Conservation (phyloP, 2,329 filamentous ascomycete species). For the Aureobasidium uvarum region DNA sequence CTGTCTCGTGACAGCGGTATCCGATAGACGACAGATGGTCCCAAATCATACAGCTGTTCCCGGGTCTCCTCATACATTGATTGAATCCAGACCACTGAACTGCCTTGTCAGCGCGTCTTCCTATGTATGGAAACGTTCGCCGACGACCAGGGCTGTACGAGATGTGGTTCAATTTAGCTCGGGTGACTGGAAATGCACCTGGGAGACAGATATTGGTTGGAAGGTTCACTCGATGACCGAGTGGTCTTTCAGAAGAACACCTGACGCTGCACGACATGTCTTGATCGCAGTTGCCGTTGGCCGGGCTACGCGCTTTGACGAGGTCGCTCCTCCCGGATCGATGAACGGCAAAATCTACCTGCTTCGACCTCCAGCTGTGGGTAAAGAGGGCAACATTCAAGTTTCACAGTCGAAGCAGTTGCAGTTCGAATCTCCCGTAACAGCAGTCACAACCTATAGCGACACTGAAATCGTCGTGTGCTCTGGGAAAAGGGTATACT, state of each 20-base stretch:
- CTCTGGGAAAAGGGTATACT: constrained; percentile 44
- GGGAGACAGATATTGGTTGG: constrained; percentile 56
- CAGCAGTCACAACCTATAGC: constrained; percentile 56
- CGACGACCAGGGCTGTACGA: neutral
- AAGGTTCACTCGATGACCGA: constrained; percentile 61
- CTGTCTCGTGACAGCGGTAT: constrained; percentile 50
- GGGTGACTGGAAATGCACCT: constrained; percentile 27
- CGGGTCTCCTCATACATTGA: constrained; percentile 45
- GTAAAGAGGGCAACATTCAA: constrained; percentile 45
- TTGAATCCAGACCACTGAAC: constrained; percentile 47
- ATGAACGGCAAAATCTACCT: constrained; percentile 50
- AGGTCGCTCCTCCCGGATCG: constrained; percentile 20
- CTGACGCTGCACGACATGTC: constrained; percentile 45
- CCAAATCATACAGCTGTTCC: constrained; percentile 43
- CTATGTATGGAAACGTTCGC: constrained; percentile 37
- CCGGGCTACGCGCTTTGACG: constrained; percentile 28
- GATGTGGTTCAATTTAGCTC: constrained; percentile 10
- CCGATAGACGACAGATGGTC: constrained; percentile 44
- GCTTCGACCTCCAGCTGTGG: constrained; percentile 44
- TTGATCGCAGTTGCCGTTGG: constrained; percentile 60
- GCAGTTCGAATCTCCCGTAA: constrained; percentile 51
- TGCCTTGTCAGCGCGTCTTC: constrained; percentile 52
- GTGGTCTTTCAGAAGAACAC: constrained; percentile 54
- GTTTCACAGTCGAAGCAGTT: constrained; percentile 28
- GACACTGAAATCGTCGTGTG: constrained; percentile 56